Conservation (phyloP, 352 stramenopile species). For the Pythium guiyangense region DNA sequence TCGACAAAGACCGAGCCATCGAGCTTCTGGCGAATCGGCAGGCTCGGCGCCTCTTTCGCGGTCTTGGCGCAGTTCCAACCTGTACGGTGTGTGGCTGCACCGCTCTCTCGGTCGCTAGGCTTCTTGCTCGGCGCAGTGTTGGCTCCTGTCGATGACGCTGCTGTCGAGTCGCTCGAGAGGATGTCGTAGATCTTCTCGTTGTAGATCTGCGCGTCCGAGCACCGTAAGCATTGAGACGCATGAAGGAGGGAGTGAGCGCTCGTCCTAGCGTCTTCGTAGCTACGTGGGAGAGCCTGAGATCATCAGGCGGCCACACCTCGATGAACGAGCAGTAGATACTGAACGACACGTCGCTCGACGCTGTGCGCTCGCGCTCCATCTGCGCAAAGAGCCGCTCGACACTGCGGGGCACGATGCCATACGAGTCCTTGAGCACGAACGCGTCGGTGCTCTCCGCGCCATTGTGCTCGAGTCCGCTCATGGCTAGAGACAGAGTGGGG, state of each 20-base stretch:
- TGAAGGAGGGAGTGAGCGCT: background rate
- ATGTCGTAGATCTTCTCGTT: conserved; percentile 82
- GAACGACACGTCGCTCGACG: conserved; percentile 26
- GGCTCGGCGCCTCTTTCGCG: conserved; percentile 41
- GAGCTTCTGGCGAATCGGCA: conserved; percentile 61
- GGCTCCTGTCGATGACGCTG: background rate
- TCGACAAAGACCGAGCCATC: conserved; percentile 69
- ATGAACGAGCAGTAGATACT: conserved; percentile 62
- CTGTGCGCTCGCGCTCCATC: conserved; percentile 23
- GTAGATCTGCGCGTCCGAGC: conserved; percentile 41
- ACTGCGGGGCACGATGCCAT: conserved; percentile 53
- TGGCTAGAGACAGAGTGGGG: conserved; percentile 21
- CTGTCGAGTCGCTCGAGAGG: conserved; percentile 22
- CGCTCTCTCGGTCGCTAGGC: background rate
- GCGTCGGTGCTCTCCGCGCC: conserved; percentile 7
- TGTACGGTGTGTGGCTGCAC: conserved; percentile 21
- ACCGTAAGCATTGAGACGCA: background rate
- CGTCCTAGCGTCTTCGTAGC: too few species aligned
- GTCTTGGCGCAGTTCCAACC: conserved; percentile 50
- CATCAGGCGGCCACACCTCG: conserved; percentile 26
- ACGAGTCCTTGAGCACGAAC: conserved; percentile 19
- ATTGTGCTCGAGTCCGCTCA: conserved; percentile 44
- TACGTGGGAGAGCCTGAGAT: too few species aligned
- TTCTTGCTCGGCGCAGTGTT: conserved; percentile 12
- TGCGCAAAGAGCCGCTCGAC: conserved; percentile 50